Base-by-base conservation (phyloP, 2,329 filamentous ascomycete genomes). In the Paraconiothyrium sp. region DNA sequence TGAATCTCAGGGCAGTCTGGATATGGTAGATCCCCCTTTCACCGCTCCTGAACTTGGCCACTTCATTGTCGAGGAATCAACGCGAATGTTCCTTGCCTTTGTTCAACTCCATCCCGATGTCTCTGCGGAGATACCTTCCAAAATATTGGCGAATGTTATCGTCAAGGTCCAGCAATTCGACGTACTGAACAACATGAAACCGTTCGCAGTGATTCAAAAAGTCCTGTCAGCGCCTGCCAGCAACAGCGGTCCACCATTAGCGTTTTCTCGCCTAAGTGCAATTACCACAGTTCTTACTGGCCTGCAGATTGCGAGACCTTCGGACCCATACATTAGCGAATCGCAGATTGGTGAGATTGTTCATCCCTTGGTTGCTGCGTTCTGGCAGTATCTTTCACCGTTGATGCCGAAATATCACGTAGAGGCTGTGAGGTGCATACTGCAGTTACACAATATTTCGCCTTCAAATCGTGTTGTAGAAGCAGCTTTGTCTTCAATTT, bases 341-440 rank as follows among this genome's bases (percentile, higher is more conserved):
- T 71, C 78, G n/a, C 84, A 88, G 27, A 74, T 90, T 54, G 90
- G 84, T 58, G 84, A 81, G 58, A 80, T 97, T 9, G 86, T 94
- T 5, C 84, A 88, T 22, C 84, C 87, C 32, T 81, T 98, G 24
- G 89, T 95, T 16, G 83, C 83, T 1, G 86, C 90, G 59, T 85
- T 94, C 0, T 99, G 95, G 95, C 78, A 82, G 5, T 93, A 92
- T 71, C 80, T 99, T 43, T 92, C 93, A 0, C 90, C 92, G n/a
- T 85, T 89, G 13, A 89, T 90, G 64, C 93, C 94, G 0, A 97
- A 97, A 74, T 96, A 94, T 68, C 95, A 98, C 73, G 94, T 99
- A 35, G 96, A 99, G 80, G 90, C 93, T 20, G 92, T 96, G 9
- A 89, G 92, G 60, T 90, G 89, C 68, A 82, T 99, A 43, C 97